Evolutionary conservation across 164 flowering plant species (phyloP).

Genomic region (Tetracentron sinense): DNA sequence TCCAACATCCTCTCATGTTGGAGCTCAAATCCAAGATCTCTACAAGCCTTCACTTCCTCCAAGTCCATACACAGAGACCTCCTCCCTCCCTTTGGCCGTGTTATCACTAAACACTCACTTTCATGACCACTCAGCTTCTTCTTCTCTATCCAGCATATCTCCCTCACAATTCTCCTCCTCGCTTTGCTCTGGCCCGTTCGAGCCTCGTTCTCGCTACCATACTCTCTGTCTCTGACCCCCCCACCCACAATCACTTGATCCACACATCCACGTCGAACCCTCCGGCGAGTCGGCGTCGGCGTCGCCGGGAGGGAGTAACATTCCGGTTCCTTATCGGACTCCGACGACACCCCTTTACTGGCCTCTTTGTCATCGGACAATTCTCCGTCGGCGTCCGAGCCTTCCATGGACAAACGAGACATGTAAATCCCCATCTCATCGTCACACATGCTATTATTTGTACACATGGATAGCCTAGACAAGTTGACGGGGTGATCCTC

Average conservation of each 20-base stretch:
- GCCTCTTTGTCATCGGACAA: constrained; percentile 28
- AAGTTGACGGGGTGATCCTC: constrained; percentile 16
- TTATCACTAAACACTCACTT: constrained; percentile 36
- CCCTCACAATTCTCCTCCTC: constrained; percentile 22
- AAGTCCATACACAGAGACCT: constrained; percentile 55
- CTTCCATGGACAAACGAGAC: constrained; percentile 43
- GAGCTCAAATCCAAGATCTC: constrained; percentile 67
- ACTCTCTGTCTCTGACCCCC: too few species aligned
- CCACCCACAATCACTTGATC: constrained; percentile 4
- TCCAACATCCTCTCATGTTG: constrained; percentile 47
- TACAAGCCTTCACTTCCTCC: constrained; percentile 69
- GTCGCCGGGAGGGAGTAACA: constrained; percentile 23
- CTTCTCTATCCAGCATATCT: constrained; percentile 22
- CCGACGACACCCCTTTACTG: constrained; percentile 17
- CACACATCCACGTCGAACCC: constrained; percentile 10
- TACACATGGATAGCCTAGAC: too few species aligned
- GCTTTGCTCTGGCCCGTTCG: constrained; percentile 4
- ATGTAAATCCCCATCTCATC: too few species aligned
- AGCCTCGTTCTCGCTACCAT: constrained; percentile 49
- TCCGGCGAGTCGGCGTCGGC: constrained; percentile 23
- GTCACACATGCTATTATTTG: too few species aligned
- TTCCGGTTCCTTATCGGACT: constrained; percentile 28
- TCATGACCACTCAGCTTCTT: constrained; percentile 17
- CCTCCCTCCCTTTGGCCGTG: constrained; percentile 56
- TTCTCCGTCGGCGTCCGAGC: constrained; percentile 43